A percentile compares a stretch with the other conserved stretches of the same genome.
These are phyloP conservation scores for Colletotrichum limetticola DNA, from an alignment of 2,329 filamentous ascomycete genomes.

Conservation along the genomic window DNA sequence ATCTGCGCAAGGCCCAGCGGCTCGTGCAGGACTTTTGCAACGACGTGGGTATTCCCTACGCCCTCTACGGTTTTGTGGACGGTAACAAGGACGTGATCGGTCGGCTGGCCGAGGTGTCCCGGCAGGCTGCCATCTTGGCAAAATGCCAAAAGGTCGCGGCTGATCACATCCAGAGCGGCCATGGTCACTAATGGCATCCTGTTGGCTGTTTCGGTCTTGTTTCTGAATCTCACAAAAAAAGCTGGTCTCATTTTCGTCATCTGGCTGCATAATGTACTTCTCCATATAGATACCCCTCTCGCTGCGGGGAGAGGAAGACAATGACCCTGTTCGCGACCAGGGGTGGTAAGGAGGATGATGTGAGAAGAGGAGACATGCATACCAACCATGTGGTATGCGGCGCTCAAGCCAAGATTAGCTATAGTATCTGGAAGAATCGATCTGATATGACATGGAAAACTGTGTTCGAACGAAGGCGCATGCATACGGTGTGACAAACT, in stretches of 20 bases:
- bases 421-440: slow-evolving; percentile 7
- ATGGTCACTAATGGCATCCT: slow-evolving; percentile 28
- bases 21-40: slow-evolving; percentile 84
- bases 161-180: slow-evolving; percentile 34
- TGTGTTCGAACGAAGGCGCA: not conserved
- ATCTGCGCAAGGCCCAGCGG: slow-evolving; percentile 78
- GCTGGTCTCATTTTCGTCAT: not conserved
- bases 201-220: not conserved
- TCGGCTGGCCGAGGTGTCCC: slow-evolving; percentile 80
- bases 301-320: not conserved
- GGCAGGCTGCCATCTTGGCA: slow-evolving; percentile 80
- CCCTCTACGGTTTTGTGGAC: slow-evolving; percentile 85
- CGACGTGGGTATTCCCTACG: slow-evolving; percentile 86
- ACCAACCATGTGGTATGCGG: not conserved
- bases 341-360: not conserved
- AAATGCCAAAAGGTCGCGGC: slow-evolving; percentile 73
- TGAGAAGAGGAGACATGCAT: not conserved
- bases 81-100: slow-evolving; percentile 86
- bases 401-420: not conserved
- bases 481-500: not conserved
- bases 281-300: not conserved
- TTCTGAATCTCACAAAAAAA: not conserved
- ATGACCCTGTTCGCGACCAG: not conserved
- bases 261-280: not conserved
- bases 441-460: not conserved